A percentile compares a stretch with the other conserved stretches of the same genome.
phyloP scores from a whole-genome alignment of 164 flowering plant genomes.

The Berberis thunbergii region DNA sequence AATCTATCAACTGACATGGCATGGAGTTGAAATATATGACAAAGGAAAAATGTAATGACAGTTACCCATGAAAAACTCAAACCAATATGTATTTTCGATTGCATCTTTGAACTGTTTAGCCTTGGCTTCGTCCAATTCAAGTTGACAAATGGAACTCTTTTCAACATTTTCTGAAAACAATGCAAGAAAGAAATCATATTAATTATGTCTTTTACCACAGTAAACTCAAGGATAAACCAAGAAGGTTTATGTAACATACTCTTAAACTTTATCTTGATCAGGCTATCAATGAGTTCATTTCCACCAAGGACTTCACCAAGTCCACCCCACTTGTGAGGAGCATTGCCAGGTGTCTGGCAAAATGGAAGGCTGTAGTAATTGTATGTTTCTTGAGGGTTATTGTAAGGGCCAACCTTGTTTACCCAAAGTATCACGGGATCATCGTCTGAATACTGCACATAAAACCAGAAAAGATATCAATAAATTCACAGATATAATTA shows the following conservation, averaged over 20 bases:
- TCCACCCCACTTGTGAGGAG: slow-evolving; percentile 97
- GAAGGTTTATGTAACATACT: slow-evolving; percentile 38
- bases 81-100: slow-evolving; percentile 86
- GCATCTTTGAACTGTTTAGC: slow-evolving; percentile 93
- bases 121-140: slow-evolving; percentile 66
- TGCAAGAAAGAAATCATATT: not conserved
- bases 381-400: slow-evolving; percentile 98
- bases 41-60: slow-evolving; percentile 6
- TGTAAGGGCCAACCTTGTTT: slow-evolving; percentile 97
- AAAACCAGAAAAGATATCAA: slow-evolving; percentile 3
- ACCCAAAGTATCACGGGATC: slow-evolving; percentile 94
- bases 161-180: slow-evolving; percentile 64
- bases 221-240: not conserved
- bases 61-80: slow-evolving; percentile 97
- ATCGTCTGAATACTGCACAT: slow-evolving; percentile 61
- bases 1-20: not conserved
- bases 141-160: slow-evolving; percentile 52
- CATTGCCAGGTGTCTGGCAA: slow-evolving; percentile 50
- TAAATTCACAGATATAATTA: not conserved
- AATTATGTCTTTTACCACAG: not conserved
- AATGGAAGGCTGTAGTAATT: slow-evolving; percentile 95
- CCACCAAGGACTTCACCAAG: slow-evolving; percentile 99
- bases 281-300: slow-evolving; percentile 96
- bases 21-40: not conserved
- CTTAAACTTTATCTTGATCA: slow-evolving; percentile 65